A percentile compares a stretch with the other conserved stretches of the same genome.
These are phyloP conservation scores for Closterium sp. DNA, from an alignment of 139 green algal species.

Conservation along the genomic window DNA sequence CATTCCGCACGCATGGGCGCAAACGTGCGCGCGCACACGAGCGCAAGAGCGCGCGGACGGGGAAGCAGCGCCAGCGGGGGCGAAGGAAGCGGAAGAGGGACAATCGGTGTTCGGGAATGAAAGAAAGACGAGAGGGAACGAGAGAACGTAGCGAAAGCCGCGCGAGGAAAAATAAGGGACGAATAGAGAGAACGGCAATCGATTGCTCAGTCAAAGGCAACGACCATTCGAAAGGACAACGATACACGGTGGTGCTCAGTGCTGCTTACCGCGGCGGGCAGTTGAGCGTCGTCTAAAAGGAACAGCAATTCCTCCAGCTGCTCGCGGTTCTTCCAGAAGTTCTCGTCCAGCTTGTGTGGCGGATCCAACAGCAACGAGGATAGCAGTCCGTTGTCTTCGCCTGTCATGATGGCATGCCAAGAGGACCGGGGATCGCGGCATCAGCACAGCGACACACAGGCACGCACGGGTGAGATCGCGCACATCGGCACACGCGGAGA, in stretches of 20 bases:
- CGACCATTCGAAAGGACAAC: too few species aligned
- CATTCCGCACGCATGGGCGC: background rate
- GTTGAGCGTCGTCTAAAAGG: conserved; percentile 27
- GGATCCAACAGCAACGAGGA: conserved; percentile 3
- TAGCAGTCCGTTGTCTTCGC: background rate
- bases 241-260: too few species aligned
- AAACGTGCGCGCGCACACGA: background rate
- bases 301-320: conserved; percentile 41
- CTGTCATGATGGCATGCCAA: background rate
- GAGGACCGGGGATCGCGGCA: background rate
- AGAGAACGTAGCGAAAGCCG: background rate
- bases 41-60: background rate
- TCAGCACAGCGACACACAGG: background rate
- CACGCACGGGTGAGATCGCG: background rate
- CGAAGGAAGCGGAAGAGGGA: background rate
- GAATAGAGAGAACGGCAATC: too few species aligned
- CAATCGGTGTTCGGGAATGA: background rate
- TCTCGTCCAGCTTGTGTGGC: conserved; percentile 50
- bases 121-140: background rate
- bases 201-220: too few species aligned
- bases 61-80: too few species aligned
- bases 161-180: too few species aligned
- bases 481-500: background rate
- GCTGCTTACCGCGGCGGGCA: conserved; percentile 7
- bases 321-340: conserved; percentile 46